phyloP scores from a whole-genome alignment of 768 basidiomycete genomes.

The Rhizopogon vesiculosus region DNA sequence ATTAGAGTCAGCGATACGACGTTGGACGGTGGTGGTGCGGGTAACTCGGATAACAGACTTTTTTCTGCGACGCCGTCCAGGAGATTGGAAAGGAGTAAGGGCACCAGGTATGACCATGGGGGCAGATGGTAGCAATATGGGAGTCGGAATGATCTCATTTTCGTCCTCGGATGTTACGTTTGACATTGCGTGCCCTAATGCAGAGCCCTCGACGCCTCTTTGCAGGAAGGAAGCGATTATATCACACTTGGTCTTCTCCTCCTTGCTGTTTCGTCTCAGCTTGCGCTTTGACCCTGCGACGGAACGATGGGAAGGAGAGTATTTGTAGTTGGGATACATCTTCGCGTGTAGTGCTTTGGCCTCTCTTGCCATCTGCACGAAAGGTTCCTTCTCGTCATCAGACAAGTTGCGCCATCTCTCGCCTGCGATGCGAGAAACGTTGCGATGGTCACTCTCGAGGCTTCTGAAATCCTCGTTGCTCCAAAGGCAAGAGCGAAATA shows the following conservation, averaged over 20 bases:
- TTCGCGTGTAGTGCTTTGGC: slow-evolving; percentile 43
- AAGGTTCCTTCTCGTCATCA: slow-evolving; percentile 40
- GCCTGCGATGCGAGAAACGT: slow-evolving; percentile 67
- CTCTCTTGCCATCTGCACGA: slow-evolving; percentile 41
- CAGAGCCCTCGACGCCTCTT: slow-evolving; percentile 28
- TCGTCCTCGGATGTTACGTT: neutral
- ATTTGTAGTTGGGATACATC: slow-evolving; percentile 59
- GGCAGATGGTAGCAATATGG: neutral
- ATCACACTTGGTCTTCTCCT: slow-evolving; percentile 35
- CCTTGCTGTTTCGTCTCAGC: slow-evolving; percentile 22
- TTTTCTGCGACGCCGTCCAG: slow-evolving; percentile 5
- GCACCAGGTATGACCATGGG: neutral
- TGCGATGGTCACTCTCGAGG: slow-evolving; percentile 66
- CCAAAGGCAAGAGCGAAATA: slow-evolving; percentile 71
- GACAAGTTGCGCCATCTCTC: slow-evolving; percentile 59
- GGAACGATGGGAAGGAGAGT: slow-evolving; percentile 35
- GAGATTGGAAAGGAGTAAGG: neutral
- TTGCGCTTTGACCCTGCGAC: slow-evolving; percentile 32
- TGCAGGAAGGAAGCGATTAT: slow-evolving; percentile 31
- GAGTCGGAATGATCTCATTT: neutral
- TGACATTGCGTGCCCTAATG: slow-evolving; percentile 14
- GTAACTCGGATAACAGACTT: slow-evolving; percentile 5
- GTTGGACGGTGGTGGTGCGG: neutral
- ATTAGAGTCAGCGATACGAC: neutral
- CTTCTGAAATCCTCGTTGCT: slow-evolving; percentile 42